Percentiles rank a stretch among this genome's conserved stretches.
phyloP scores from a whole-genome alignment of 2,329 filamentous ascomycete genomes.

The Lachnellula hyalina region DNA sequence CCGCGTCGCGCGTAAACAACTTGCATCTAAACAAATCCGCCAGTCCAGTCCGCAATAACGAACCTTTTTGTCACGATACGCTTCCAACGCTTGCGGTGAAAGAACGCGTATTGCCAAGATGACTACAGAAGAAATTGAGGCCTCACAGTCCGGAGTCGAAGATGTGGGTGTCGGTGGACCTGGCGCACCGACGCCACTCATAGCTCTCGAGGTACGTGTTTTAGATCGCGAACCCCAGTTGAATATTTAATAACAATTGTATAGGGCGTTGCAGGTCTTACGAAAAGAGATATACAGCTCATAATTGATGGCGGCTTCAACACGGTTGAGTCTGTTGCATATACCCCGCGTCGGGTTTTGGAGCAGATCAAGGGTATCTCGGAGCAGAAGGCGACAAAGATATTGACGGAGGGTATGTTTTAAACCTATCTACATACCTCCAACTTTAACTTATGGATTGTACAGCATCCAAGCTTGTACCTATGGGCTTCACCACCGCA shows the following conservation, averaged over 20 bases:
- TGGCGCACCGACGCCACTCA: conserved; percentile 87
- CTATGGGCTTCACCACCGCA: conserved; percentile 97
- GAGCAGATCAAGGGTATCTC: conserved; percentile 98
- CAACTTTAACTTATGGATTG: conserved; percentile 1
- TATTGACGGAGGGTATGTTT: conserved; percentile 74
- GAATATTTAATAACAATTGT: background rate
- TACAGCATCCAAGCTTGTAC: conserved; percentile 86
- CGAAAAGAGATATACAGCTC: conserved; percentile 92
- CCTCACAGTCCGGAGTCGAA: conserved; percentile 68
- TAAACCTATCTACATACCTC: background rate
- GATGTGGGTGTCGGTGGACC: conserved; percentile 72
- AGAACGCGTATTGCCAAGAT: conserved; percentile 13
- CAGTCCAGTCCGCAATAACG: background rate
- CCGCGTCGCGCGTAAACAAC: background rate
- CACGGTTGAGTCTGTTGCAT: conserved; percentile 92
- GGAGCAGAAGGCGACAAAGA: conserved; percentile 90
- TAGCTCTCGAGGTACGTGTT: conserved; percentile 70
- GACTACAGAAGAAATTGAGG: conserved; percentile 38
- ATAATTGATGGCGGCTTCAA: conserved; percentile 89
- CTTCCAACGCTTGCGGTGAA: background rate
- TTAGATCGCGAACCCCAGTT: background rate
- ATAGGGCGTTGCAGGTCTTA: conserved; percentile 83
- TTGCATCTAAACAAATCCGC: background rate
- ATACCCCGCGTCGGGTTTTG: conserved; percentile 74
- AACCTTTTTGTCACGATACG: background rate